Base-by-base conservation (phyloP, 2,329 filamentous ascomycete species). In the Nigrograna mackinnonii region DNA sequence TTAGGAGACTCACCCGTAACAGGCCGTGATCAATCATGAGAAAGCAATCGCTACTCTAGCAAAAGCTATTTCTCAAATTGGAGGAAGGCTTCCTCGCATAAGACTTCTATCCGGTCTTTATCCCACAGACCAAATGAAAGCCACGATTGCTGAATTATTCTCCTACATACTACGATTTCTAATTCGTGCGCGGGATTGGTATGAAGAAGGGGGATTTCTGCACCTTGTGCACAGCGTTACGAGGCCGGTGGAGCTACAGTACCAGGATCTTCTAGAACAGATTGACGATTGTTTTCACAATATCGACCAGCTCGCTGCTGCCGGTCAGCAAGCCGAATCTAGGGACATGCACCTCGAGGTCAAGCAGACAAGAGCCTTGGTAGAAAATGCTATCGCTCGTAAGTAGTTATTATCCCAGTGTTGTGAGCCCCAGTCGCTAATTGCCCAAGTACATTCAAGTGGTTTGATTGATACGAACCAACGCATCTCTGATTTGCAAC, bases 121-220 rank as follows among this genome's bases (percentile, higher is more conserved):
- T 20, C 39, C 24, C 6, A 35, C 39, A n/a, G 5, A 13, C 11
- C 31, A 12, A 17, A 41, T 41, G 31, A 20, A 35, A 32, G 17
- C 11, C 12, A n/a, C 31, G 5, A 26, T 46, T 11, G 26, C 38
- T 13, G 19, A 11, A 5, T 35, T 54, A 4, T 54, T 51, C 22
- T 38, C 39, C 3, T 21, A 34, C 11, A 37, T 54, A 17, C 37
- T 54, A 6, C 13, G 41, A 17, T 50, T 54, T 24, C 5, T 52
- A n/a, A n/a, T n/a, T n/a, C n/a, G n/a, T n/a, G n/a, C n/a, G n/a
- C n/a, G n/a, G n/a, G n/a, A n/a, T n/a, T n/a, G n/a, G n/a, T 13
- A 6, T 17, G 18, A 32, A n/a, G 13, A 32, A 13, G 30, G 13
- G 30, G 13, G 5, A 5, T 32, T 17, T 13, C 14, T 14, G 9